Base-by-base conservation (phyloP, 306 rosid species). In the Mimosa pudica region DNA sequence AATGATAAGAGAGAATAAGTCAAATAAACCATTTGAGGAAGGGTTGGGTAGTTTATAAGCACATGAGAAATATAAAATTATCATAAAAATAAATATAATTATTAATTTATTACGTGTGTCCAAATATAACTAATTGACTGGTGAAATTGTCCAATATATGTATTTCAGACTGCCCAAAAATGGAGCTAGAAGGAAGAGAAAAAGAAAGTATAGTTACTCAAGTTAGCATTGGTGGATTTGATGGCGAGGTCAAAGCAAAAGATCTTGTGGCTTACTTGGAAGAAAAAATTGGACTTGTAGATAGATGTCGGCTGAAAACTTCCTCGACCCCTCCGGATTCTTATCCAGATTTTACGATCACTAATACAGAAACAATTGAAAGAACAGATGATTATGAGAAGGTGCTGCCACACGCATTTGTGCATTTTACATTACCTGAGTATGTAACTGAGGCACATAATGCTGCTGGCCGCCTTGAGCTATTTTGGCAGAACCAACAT, bases 361-460 rank as follows among this genome's bases (percentile, higher is more conserved):
- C 46, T 47, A 33, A 82, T 11, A 70, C 64, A 12, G 45, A 47
- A 18, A 20, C 58, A 10, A 75, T 82, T 36, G 65, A 48, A 54
- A 75, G 46, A 75, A 62, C 80, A 8, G 84, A 81, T 71, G 84
- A 81, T 5, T 81, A 63, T 70, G 65, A 20, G 52, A 80, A 44
- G 77, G 90, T 90, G 64, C 70, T 66, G 77, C 94, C 92, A n/a
- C 94, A 90, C 80, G 94, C 89, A 14, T 90, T 90, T 83, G 92
- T 90, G 49, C 94, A 90, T 83, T 90, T 90, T 85, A 86, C 79
- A 57, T 33, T 45, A 35, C 78, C 88, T 32, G 80, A 80, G 42
- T 67, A 46, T 67, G 74, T n/a, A 42, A 72, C 58, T 83, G 74
- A 41, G 64, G 80, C 82, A 48, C 38, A 83, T 62, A 65, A 85